Conservation (phyloP, 176 grass and related monocot species). For the Phragmites australis region DNA sequence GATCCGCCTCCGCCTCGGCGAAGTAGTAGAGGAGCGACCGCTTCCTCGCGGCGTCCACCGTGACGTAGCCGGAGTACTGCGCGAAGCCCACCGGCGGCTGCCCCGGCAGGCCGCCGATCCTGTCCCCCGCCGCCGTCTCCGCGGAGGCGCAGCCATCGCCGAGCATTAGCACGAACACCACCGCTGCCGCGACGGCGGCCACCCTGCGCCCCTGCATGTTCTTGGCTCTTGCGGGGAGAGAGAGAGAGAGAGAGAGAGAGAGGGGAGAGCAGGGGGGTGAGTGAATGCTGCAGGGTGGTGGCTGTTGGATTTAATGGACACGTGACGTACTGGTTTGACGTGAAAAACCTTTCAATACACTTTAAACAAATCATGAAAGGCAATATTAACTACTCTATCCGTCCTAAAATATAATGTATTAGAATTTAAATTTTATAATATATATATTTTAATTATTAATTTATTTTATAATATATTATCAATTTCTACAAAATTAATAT, state of each 20-base stretch:
- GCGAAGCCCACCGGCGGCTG: slow-evolving; percentile 75
- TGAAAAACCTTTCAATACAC: too few species aligned
- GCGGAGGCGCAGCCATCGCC: slow-evolving; percentile 14
- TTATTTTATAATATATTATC: too few species aligned
- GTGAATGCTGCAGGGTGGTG: slow-evolving; percentile 25
- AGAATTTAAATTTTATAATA: too few species aligned
- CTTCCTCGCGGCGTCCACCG: slow-evolving; percentile 57
- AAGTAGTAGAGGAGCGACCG: slow-evolving; percentile 97
- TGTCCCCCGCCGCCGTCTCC: slow-evolving; percentile 45
- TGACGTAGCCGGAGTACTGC: slow-evolving; percentile 91
- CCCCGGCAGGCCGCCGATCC: slow-evolving; percentile 65
- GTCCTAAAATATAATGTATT: too few species aligned
- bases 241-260: neutral
- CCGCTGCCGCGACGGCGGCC: slow-evolving; percentile 21
- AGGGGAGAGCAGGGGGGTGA: neutral
- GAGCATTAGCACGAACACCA: slow-evolving; percentile 31
- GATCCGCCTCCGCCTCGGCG: slow-evolving; percentile 79
- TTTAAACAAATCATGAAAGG: too few species aligned
- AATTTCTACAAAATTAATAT: too few species aligned
- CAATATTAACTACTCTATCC: too few species aligned
- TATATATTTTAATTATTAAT: too few species aligned
- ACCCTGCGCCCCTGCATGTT: slow-evolving; percentile 27
- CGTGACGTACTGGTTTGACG: too few species aligned
- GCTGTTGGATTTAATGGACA: slow-evolving; percentile 12
- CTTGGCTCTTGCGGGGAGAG: neutral